Evolutionary conservation across 139 green algal genomes (phyloP).

Genomic region (Tetradesmus obliquus): DNA sequence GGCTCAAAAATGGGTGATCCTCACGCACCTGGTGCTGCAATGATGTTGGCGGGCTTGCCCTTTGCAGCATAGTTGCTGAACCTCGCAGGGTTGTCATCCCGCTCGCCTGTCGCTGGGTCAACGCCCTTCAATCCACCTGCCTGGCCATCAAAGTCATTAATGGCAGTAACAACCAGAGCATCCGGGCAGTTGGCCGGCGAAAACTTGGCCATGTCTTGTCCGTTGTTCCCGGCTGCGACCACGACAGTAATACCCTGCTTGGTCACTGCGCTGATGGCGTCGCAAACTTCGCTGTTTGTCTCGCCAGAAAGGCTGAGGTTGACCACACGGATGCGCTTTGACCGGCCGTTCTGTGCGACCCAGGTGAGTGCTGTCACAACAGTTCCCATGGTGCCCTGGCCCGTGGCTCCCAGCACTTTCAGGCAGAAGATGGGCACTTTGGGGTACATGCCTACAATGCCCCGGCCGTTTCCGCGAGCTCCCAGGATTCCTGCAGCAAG

Average conservation of each 20-base stretch:
- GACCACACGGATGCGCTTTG: slow-evolving; percentile 29
- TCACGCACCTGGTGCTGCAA: slow-evolving; percentile 21
- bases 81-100: slow-evolving; percentile 20
- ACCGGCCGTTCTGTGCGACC: slow-evolving; percentile 38
- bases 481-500: slow-evolving; percentile 33
- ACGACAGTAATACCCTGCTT: slow-evolving; percentile 42
- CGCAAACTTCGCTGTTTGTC: slow-evolving; percentile 21
- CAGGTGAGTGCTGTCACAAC: slow-evolving; percentile 38
- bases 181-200: neutral
- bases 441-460: slow-evolving; percentile 34
- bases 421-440: slow-evolving; percentile 27
- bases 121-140: neutral
- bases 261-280: slow-evolving; percentile 27
- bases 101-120: neutral
- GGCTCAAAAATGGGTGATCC: too few species aligned
- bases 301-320: slow-evolving; percentile 40
- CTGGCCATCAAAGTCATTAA: slow-evolving; percentile 37
- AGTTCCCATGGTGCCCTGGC: slow-evolving; percentile 33
- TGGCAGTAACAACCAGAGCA: slow-evolving; percentile 32
- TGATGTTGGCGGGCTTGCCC: slow-evolving; percentile 15
- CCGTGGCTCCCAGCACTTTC: slow-evolving; percentile 32
- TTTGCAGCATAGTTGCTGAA: slow-evolving; percentile 41
- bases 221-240: slow-evolving; percentile 42
- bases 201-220: slow-evolving; percentile 15
- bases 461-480: neutral